These are phyloP conservation scores for Apodospora peruviana DNA, from an alignment of 495 filamentous ascomycete species.

Conservation along the genomic window DNA sequence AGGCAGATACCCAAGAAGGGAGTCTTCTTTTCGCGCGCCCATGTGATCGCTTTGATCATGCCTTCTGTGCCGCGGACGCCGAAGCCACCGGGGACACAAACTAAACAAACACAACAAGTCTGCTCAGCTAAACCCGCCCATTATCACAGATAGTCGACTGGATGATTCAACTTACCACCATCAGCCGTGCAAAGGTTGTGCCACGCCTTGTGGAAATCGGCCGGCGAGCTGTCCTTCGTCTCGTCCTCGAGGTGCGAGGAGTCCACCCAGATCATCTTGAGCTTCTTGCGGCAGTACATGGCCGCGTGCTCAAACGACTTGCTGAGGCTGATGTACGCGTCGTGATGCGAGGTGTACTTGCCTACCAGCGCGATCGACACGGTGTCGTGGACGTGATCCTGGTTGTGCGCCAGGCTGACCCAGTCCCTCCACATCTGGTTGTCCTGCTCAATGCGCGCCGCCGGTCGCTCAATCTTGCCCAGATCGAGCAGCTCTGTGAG, in stretches of 20 bases:
- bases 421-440: constrained; percentile 71
- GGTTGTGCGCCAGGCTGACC: constrained; percentile 43
- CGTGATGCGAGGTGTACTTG: constrained; percentile 79
- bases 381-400: constrained; percentile 56
- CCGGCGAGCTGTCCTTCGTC: constrained; percentile 51
- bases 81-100: constrained; percentile 74
- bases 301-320: constrained; percentile 87
- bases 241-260: constrained; percentile 71
- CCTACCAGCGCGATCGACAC: constrained; percentile 86
- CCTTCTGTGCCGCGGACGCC: constrained; percentile 75
- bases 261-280: constrained; percentile 80
- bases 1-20: constrained; percentile 92
- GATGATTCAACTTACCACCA: too few species aligned
- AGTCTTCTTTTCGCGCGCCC: constrained; percentile 72
- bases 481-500: constrained; percentile 58
- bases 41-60: constrained; percentile 79
- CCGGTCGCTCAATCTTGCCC: constrained; percentile 40
- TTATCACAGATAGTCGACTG: too few species aligned
- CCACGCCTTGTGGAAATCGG: constrained; percentile 87
- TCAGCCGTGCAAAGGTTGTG: constrained; percentile 47
- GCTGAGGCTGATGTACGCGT: constrained; percentile 70
- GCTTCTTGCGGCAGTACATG: constrained; percentile 77
- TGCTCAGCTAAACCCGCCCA: too few species aligned
- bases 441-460: constrained; percentile 51
- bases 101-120: too few species aligned